Conservation (phyloP, 1,139 yeast species). For the Chernovozyma aurita region DNA sequence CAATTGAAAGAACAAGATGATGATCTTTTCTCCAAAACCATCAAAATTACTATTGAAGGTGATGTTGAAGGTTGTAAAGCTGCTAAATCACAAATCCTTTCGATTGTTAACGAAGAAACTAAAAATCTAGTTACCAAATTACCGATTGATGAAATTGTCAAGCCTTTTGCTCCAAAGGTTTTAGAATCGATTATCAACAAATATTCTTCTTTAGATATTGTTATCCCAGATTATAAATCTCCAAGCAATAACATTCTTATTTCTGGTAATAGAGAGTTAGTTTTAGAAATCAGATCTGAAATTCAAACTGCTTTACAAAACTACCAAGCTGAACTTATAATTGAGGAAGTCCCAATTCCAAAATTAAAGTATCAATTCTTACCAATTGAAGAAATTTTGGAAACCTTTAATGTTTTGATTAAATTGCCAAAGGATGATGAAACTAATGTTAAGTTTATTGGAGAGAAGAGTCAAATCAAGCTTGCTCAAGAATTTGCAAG, state of each 20-base stretch:
- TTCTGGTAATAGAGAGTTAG: conserved; percentile 63
- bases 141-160: conserved; percentile 40
- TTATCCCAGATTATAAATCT: conserved; percentile 30
- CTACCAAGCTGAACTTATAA: conserved; percentile 33
- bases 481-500: conserved; percentile 58
- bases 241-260: conserved; percentile 31
- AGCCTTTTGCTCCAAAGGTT: conserved; percentile 46
- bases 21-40: conserved; percentile 50
- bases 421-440: conserved; percentile 48
- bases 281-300: conserved; percentile 43
- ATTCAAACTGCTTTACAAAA: conserved; percentile 44
- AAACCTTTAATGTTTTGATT: conserved; percentile 59
- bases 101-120: conserved; percentile 73
- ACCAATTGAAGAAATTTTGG: conserved; percentile 42
- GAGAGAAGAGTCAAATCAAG: conserved; percentile 51
- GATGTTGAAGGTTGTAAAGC: conserved; percentile 77
- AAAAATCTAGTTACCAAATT: conserved; percentile 51
- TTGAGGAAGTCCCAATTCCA: conserved; percentile 41
- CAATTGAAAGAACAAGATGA: conserved; percentile 20
- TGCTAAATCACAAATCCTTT: conserved; percentile 67
- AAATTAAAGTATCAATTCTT: conserved; percentile 41
- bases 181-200: conserved; percentile 20
- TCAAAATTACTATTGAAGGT: conserved; percentile 71
- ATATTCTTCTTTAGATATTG: conserved; percentile 25
- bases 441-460: conserved; percentile 58